phyloP scores from a whole-genome alignment of 2,329 filamentous ascomycete genomes.

The Pseudogymnoascus sp. region DNA sequence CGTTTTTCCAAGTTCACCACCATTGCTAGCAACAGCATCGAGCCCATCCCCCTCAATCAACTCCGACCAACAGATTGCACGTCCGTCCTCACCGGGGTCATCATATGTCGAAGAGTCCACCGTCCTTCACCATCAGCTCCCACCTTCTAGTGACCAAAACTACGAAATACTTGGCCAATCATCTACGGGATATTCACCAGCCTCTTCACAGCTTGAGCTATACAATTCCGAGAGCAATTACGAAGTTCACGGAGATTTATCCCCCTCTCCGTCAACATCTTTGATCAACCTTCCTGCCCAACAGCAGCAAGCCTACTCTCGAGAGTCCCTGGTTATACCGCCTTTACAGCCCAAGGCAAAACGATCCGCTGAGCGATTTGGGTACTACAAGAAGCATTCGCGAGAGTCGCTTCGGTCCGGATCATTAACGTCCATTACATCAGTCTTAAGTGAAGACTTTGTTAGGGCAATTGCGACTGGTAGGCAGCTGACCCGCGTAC shows the following conservation, averaged over 20 bases:
- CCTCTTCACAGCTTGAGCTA: not conserved
- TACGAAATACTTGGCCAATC: slow-evolving; percentile 45
- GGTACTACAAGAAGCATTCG: slow-evolving; percentile 44
- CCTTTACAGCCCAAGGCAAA: slow-evolving; percentile 45
- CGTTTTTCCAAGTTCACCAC: slow-evolving; percentile 22
- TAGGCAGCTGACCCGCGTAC: slow-evolving; percentile 30
- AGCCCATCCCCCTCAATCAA: slow-evolving; percentile 16
- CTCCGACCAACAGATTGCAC: slow-evolving; percentile 3
- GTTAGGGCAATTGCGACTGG: slow-evolving; percentile 34
- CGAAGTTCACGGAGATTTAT: slow-evolving; percentile 42
- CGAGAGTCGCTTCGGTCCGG: slow-evolving; percentile 46
- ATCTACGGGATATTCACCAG: slow-evolving; percentile 33
- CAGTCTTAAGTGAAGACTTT: slow-evolving; percentile 36
- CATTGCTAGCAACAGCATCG: slow-evolving; percentile 19
- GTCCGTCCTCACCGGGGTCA: not conserved
- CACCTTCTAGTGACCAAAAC: slow-evolving; percentile 32
- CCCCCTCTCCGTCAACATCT: slow-evolving; percentile 32
- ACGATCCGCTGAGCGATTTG: slow-evolving; percentile 42
- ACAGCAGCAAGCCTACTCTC: slow-evolving; percentile 41
- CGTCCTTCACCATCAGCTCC: slow-evolving; percentile 1
- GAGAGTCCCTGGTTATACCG: slow-evolving; percentile 53
- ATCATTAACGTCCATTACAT: slow-evolving; percentile 51
- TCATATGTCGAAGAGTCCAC: slow-evolving; percentile 7
- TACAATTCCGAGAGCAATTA: slow-evolving; percentile 40
- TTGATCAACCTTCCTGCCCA: slow-evolving; percentile 15